phyloP scores from a whole-genome alignment of 23 red algal genomes.

The Gracilaria gracilis region DNA sequence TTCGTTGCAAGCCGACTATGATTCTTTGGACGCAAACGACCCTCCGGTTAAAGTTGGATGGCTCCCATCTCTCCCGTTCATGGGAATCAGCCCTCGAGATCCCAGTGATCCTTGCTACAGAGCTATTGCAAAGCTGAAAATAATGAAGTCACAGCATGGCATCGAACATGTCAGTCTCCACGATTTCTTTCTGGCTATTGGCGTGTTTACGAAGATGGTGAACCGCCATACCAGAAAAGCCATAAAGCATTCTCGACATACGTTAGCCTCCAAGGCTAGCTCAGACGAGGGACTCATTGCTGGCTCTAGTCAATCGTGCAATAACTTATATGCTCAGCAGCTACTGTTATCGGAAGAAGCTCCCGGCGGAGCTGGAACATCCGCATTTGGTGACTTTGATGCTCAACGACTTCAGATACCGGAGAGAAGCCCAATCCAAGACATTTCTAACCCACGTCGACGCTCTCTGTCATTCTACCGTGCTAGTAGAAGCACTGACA shows the following conservation, averaged over 20 bases:
- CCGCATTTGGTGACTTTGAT: neutral
- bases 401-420: neutral
- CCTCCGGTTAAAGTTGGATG: constrained; percentile 29
- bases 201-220: constrained; percentile 43
- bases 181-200: constrained; percentile 51
- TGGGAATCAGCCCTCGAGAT: constrained; percentile 44
- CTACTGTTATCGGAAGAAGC: neutral
- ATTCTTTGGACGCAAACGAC: constrained; percentile 38
- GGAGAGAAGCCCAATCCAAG: neutral
- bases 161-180: constrained; percentile 42
- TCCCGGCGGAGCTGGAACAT: neutral
- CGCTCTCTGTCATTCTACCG: neutral
- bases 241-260: neutral
- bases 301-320: neutral
- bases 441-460: neutral
- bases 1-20: constrained; percentile 56
- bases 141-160: constrained; percentile 62
- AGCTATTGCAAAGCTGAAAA: constrained; percentile 57
- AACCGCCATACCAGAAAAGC: constrained; percentile 60
- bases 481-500: neutral
- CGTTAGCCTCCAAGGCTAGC: neutral
- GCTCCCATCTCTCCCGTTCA: constrained; percentile 34
- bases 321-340: neutral
- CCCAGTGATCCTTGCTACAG: constrained; percentile 62
- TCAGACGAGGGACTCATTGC: neutral